Evolutionary conservation across 2,329 filamentous ascomycete species (phyloP).

Genomic region (Diaporthe destruens): DNA sequence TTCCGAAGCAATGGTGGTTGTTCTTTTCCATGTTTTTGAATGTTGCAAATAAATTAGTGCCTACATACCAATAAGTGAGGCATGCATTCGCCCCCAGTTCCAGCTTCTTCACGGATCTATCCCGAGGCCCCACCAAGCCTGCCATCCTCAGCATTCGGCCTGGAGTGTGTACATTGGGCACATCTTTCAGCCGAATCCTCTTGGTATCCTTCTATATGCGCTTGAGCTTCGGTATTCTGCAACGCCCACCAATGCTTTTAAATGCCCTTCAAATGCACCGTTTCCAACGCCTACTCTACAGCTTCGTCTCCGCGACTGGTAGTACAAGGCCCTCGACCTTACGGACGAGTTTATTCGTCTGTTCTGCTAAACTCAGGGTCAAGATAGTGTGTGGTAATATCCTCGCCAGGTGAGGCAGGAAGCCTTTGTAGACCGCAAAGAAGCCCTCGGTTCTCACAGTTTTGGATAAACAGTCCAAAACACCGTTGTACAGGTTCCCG

Average conservation of each 20-base stretch:
- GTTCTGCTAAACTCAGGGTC: slow-evolving; percentile 92
- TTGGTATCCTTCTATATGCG: slow-evolving; percentile 35
- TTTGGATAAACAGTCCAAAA: slow-evolving; percentile 91
- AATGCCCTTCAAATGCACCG: neutral
- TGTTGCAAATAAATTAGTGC: too few relatives aligned
- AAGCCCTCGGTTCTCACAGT: slow-evolving; percentile 92
- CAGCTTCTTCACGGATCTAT: slow-evolving; percentile 5
- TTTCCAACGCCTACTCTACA: slow-evolving; percentile 14
- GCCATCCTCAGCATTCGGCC: neutral
- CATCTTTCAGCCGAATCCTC: slow-evolving; percentile 17
- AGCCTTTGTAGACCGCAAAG: slow-evolving; percentile 97
- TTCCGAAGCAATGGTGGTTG: neutral
- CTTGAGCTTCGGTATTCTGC: slow-evolving; percentile 9
- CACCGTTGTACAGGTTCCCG: slow-evolving; percentile 93
- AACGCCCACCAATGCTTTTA: neutral
- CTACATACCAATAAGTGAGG: neutral
- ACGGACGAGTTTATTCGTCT: slow-evolving; percentile 93
- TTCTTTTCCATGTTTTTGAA: neutral
- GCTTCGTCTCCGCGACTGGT: slow-evolving; percentile 36
- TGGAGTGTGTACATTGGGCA: neutral
- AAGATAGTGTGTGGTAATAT: slow-evolving; percentile 97
- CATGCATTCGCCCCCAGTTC: neutral
- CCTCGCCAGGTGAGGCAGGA: slow-evolving; percentile 91
- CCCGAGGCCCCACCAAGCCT: neutral
- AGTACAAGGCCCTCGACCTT: slow-evolving; percentile 70